phyloP scores from a whole-genome alignment of 2,329 filamentous ascomycete species.

The Cladosporium sp. region DNA sequence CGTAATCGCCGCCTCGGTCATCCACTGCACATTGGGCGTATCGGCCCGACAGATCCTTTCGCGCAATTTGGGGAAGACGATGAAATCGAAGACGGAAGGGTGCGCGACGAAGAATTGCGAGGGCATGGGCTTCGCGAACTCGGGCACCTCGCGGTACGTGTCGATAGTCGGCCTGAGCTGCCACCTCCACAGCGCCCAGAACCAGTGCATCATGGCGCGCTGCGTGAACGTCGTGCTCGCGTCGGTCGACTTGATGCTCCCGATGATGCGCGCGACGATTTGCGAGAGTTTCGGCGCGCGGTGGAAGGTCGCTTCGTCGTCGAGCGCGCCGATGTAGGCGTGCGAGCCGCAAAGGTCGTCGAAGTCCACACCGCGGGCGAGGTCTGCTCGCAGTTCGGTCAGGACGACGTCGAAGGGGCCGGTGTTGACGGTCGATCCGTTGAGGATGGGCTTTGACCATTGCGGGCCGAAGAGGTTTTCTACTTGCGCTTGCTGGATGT shows the following conservation, averaged over 20 bases:
- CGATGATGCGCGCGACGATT: not conserved
- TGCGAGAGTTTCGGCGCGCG: constrained; percentile 7
- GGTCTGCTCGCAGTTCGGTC: not conserved
- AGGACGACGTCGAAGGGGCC: constrained; percentile 7
- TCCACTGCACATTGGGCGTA: not conserved
- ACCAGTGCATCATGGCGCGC: constrained; percentile 9
- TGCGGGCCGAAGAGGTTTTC: not conserved
- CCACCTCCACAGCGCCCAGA: constrained; percentile 7
- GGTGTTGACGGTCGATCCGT: not conserved
- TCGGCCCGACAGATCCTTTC: constrained; percentile 2
- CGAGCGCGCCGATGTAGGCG: constrained; percentile 1
- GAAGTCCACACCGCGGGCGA: not conserved
- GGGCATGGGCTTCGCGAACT: not conserved
- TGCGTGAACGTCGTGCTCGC: constrained; percentile 1
- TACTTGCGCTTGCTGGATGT: not conserved
- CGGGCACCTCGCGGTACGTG: constrained; percentile 4
- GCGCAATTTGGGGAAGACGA: not conserved
- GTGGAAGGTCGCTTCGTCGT: not conserved
- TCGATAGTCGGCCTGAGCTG: constrained; percentile 3
- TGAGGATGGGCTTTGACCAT: constrained; percentile 1
- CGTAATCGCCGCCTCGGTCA: constrained; percentile 8
- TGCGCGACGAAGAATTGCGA: constrained; percentile 6
- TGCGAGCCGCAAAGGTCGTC: constrained; percentile 10
- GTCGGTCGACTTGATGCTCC: not conserved
- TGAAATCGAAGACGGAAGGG: constrained; percentile 5